Percentiles rank a stretch among this genome's conserved stretches.
These are phyloP conservation scores for Camelina neglecta DNA, from an alignment of 345 rosid species.

Conservation along the genomic window DNA sequence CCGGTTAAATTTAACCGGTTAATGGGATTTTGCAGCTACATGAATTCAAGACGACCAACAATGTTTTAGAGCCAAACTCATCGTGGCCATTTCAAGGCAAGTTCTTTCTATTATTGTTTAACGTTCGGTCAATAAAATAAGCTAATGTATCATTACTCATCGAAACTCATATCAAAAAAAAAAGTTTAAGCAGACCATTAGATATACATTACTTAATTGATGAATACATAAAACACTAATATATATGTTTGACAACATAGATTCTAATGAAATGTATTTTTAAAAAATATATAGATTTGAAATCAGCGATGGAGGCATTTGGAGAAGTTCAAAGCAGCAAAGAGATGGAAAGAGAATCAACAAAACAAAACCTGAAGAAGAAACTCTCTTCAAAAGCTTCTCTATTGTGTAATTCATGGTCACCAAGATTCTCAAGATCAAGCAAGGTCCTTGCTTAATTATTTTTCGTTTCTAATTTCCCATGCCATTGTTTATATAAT, in stretches of 20 bases:
- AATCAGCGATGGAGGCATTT: conserved; percentile 37
- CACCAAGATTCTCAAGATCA: conserved; percentile 44
- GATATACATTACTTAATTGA: conserved; percentile 1
- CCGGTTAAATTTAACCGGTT: not conserved
- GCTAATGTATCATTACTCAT: not conserved
- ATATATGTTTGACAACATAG: not conserved
- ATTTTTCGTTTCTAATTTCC: not conserved
- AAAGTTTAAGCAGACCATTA: not conserved
- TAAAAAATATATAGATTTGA: conserved; percentile 21
- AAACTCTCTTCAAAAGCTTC: conserved; percentile 41
- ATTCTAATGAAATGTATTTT: not conserved
- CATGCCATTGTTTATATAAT: conserved; percentile 33
- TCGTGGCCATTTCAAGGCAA: conserved; percentile 87
- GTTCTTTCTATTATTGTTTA: not conserved
- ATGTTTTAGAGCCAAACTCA: conserved; percentile 52
- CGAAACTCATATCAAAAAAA: not conserved
- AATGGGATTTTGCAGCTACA: conserved; percentile 58
- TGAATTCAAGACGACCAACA: conserved; percentile 64
- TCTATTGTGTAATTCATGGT: conserved; percentile 39
- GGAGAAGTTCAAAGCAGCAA: conserved; percentile 38
- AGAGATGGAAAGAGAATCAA: conserved; percentile 35
- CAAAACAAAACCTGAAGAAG: conserved; percentile 38
- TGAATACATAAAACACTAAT: not conserved
- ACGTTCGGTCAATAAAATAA: not conserved
- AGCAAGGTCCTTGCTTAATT: conserved; percentile 37